These are phyloP conservation scores for Conidiobolus incongruus DNA, from an alignment of 371 early-diverging fungal genomes.

Conservation along the genomic window DNA sequence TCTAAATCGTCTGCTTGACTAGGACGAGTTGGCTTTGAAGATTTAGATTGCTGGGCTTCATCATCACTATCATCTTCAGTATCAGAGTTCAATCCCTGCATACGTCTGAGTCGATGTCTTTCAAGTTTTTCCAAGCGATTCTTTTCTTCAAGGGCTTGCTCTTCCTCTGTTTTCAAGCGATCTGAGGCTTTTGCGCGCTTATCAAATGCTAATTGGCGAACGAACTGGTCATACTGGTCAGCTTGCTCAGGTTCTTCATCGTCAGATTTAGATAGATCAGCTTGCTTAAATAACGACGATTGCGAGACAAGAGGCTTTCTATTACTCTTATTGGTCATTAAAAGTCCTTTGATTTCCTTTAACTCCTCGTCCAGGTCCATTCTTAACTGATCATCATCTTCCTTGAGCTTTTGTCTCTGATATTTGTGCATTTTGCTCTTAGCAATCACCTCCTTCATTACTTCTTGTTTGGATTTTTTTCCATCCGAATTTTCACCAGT, in stretches of 20 bases:
- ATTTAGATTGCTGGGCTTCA: too few species aligned
- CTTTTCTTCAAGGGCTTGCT: slow-evolving; percentile 64
- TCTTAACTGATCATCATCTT: slow-evolving; percentile 12
- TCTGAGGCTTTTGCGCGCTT: slow-evolving; percentile 72
- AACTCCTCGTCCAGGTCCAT: slow-evolving; percentile 73
- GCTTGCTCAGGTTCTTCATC: slow-evolving; percentile 12
- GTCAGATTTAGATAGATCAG: slow-evolving; percentile 6
- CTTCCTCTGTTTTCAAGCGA: slow-evolving; percentile 84
- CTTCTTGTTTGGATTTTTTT: slow-evolving; percentile 60
- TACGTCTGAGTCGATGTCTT: slow-evolving; percentile 57
- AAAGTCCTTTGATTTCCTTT: slow-evolving; percentile 46
- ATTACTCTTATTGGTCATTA: slow-evolving; percentile 15
- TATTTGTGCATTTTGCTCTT: slow-evolving; percentile 71
- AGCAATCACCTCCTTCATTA: slow-evolving; percentile 92
- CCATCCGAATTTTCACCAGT: slow-evolving; percentile 10
- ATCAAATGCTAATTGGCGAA: slow-evolving; percentile 61
- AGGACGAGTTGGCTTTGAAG: slow-evolving; percentile 10
- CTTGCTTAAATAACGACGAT: slow-evolving; percentile 10
- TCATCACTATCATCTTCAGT: slow-evolving; percentile 30
- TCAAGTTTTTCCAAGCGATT: slow-evolving; percentile 67
- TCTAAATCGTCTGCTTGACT: slow-evolving; percentile 64
- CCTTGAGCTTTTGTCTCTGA: slow-evolving; percentile 28
- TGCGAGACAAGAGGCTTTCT: slow-evolving; percentile 19
- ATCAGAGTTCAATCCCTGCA: slow-evolving; percentile 57
- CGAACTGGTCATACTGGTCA: slow-evolving; percentile 45